Evolutionary conservation across 495 filamentous ascomycete genomes (phyloP), one percentile per base, ranked within the genome.

Genomic region (Penicillium nucicola): DNA sequence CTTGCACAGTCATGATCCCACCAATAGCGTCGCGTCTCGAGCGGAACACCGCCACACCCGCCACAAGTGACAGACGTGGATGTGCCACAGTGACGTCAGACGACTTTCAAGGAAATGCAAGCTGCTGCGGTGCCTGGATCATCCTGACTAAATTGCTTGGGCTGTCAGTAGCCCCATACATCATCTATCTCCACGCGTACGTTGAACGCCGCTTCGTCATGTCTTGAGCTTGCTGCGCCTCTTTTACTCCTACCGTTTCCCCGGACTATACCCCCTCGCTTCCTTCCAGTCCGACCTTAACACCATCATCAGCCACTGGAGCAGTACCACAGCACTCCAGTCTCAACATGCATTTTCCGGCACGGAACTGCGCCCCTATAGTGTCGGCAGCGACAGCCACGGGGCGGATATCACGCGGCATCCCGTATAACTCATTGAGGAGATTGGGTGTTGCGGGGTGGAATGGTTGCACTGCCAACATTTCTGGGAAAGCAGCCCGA

Each of bases 171-270:
- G 38, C 43, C 10, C 12, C 19, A 25, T 43, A 35, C 18, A 36
- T 25, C 14, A 25, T 22, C 6, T 4, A 4, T 13, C 15, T 35
- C 36, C 42, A 45, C 50, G 37, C 36, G 33, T 41, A 8, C 47
- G 20, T 18, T 22, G 48, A 39, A 55, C 55, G 45, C 50, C 49
- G 34, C 31, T 61, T 59, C 61, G 61, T 64, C 61, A 64, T 64
- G 59, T 30, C 43, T 38, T 56, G 50, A 55, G 18, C 39, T 19
- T 38, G 10, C 28, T n/a, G 22, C 37, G 4, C 28, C n/a, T 12
- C 15, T 9, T 9, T 34, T 18, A 33, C 23, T 34, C 13, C 18
- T 41, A 28, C 28, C 0, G 30, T 51, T 9, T 30, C 6, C 15
- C n/a, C 23, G 20, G 22, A 20, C 22, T 14, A 25, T 39, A 18